Percentiles rank a stretch among this genome's conserved stretches.
Evolutionary conservation across 2,329 filamentous ascomycete species (phyloP).

Genomic region (Fusarium papillatum): DNA sequence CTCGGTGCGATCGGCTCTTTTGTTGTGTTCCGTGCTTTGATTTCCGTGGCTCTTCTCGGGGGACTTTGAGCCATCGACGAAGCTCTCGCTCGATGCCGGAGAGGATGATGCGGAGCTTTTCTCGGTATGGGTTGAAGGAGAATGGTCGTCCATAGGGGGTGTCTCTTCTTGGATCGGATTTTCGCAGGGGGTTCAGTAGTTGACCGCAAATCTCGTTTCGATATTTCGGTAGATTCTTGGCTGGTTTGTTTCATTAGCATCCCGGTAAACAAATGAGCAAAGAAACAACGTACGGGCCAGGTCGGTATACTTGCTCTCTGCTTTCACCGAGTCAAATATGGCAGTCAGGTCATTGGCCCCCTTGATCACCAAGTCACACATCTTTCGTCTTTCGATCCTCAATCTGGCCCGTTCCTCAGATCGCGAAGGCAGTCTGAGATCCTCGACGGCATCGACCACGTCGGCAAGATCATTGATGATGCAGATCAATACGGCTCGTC

Average conservation of each 20-base stretch:
- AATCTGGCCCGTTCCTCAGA: conserved; percentile 26
- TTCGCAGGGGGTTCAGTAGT: conserved; percentile 25
- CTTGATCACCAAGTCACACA: conserved; percentile 29
- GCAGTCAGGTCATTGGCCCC: conserved; percentile 31
- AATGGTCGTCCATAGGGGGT: conserved; percentile 13
- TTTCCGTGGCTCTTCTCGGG: not conserved
- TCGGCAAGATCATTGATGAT: conserved; percentile 37
- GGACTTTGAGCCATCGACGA: conserved; percentile 31
- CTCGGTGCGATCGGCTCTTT: conserved; percentile 7
- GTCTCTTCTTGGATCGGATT: conserved; percentile 25
- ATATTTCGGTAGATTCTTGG: conserved; percentile 32
- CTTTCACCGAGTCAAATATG: conserved; percentile 30
- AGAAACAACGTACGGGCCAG: conserved; percentile 16
- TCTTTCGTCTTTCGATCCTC: conserved; percentile 25
- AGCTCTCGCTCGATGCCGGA: conserved; percentile 24
- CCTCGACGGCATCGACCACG: conserved; percentile 31
- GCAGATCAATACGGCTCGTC: conserved; percentile 34
- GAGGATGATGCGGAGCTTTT: conserved; percentile 25
- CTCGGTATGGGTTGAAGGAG: conserved; percentile 25
- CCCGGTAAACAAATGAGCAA: not conserved
- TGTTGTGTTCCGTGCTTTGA: not conserved
- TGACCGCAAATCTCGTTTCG: conserved; percentile 32
- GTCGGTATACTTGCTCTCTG: conserved; percentile 32
- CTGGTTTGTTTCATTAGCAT: conserved; percentile 5
- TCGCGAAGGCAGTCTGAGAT: conserved; percentile 28